Evolutionary conservation across 371 early-diverging fungal species (phyloP), one percentile per base, ranked within the genome.

Genomic region (Batkoa obscura): DNA sequence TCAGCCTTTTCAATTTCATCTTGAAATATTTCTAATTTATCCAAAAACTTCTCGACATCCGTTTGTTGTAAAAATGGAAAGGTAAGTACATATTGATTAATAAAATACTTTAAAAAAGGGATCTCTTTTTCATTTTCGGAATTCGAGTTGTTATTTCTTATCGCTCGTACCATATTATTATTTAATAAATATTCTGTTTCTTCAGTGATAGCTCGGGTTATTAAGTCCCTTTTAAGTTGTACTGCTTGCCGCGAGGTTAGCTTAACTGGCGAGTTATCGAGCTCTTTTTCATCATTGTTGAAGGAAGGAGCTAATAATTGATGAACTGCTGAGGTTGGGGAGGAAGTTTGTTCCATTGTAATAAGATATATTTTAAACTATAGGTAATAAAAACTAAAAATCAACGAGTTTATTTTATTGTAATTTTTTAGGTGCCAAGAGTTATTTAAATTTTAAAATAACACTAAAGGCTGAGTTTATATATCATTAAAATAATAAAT

Each of bases 211-310:
- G 43, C 30, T 3, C 56, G 42, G 4, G 56, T 47, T 10, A 55
- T 45, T 2, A 55, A 17, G 15, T 55, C 56, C 23, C 43, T 38
- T 45, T 42, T 55, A 34, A 55, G 56, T 15, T 55, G 56, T 4
- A 3, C 4, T 1, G 56, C 56, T 33, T 55, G 17, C 1, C 2
- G 4, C 10, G 2, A 17, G 6, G 15, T 6, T 2, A 53, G 42
- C 13, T 39, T 3, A n/a, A n/a, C n/a, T n/a, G n/a, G n/a, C n/a
- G n/a, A n/a, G n/a, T n/a, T n/a, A n/a, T n/a, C n/a, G n/a, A n/a
- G n/a, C n/a, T n/a, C n/a, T n/a, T n/a, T n/a, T n/a, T n/a, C n/a
- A n/a, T n/a, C n/a, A n/a, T n/a, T n/a, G n/a, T n/a, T n/a, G n/a
- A n/a, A n/a, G n/a, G n/a, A n/a, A n/a, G n/a, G n/a, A n/a, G n/a